Base-by-base conservation (phyloP, 208 protist species). In the Trypanosoma scelopori region DNA sequence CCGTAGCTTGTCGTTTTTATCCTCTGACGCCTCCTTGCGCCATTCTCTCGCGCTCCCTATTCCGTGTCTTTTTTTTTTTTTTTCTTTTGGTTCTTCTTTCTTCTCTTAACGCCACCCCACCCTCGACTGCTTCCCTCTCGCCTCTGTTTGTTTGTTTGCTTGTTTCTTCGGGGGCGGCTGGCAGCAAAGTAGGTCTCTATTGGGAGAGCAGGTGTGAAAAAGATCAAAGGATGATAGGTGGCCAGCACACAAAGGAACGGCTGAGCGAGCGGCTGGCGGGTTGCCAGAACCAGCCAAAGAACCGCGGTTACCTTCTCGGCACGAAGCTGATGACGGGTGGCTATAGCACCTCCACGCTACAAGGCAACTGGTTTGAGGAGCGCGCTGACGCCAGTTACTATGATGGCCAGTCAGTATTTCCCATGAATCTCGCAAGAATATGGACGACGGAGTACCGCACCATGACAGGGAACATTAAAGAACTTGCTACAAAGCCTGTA, bases 311-410 rank as follows among this genome's bases (percentile, higher is more conserved):
- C 74, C 73, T 94, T 11, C 81, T 78, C 5, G 92, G 89, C 39
- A 97, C 92, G 23, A 77, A 88, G 45, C 63, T 83, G 18, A 77
- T 81, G 69, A 89, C 85, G 0, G 77, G 61, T 15, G 89, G 89
- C 37, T 97, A 97, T 72, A 79, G 75, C 52, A 82, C 85, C 30
- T 73, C 45, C 9, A 94, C 87, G 2, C 67, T 97, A 12, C 77
- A 82, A 67, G 89, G 89, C 5, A 95, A 94, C 66, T 97, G 92
- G 89, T 55, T 42, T 28, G 92, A 97, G 81, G 92, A 97, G 68
- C 79, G 85, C 15, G 69, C 74, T 0, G 87, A 93, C 48, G 83
- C 85, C 5, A 76, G 74, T 13, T 94, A 89, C 81, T 88, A 91
- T 79, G 87, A 93, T 47, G 82, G 82, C 18, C 82, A 76, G 51